These are phyloP conservation scores for Lactarius hatsudake DNA, from an alignment of 768 basidiomycete genomes.

Conservation along the genomic window DNA sequence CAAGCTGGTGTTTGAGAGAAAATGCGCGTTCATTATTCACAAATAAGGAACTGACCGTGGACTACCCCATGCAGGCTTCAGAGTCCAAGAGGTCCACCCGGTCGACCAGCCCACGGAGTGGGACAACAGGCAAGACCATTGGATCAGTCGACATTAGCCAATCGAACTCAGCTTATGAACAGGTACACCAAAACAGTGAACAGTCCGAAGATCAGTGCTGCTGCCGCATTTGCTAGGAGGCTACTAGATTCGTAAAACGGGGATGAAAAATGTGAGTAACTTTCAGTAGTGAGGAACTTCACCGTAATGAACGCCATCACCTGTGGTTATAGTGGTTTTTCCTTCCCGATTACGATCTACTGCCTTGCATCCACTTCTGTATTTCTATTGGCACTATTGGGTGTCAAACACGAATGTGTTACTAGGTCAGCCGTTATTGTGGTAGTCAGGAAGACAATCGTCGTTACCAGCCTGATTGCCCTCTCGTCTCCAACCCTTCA, in stretches of 20 bases:
- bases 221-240: background rate
- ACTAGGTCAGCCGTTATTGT: background rate
- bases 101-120: background rate
- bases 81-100: background rate
- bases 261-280: background rate
- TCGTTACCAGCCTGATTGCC: background rate
- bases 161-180: background rate
- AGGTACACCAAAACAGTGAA: background rate
- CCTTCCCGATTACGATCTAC: background rate
- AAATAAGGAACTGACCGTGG: background rate
- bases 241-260: background rate
- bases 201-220: background rate
- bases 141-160: background rate
- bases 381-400: background rate
- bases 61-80: background rate
- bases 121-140: background rate
- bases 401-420: background rate
- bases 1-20: background rate
- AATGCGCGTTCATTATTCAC: background rate
- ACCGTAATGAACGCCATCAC: background rate
- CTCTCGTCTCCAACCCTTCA: background rate
- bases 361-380: too few species aligned
- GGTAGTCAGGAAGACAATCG: background rate
- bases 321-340: background rate
- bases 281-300: background rate